These are phyloP conservation scores for Capsicum baccatum DNA, from an alignment of 257 asterid genomes.

Conservation along the genomic window DNA sequence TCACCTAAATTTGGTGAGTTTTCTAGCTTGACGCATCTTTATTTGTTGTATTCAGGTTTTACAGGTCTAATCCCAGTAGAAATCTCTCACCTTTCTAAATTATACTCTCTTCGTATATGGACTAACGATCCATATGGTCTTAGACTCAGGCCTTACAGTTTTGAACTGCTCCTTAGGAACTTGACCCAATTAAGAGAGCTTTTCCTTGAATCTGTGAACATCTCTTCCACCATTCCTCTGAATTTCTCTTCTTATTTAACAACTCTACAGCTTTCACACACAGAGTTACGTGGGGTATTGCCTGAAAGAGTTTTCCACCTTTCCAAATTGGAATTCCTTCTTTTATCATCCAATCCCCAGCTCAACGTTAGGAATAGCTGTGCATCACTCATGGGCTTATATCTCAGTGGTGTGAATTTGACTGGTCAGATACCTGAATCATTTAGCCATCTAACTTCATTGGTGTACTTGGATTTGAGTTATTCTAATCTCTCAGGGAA, in stretches of 20 bases:
- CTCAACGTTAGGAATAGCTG: constrained; percentile 1
- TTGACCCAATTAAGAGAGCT: too few relatives aligned
- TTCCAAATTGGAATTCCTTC: constrained; percentile 9
- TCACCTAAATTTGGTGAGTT: constrained; percentile 28
- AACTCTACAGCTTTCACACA: too few relatives aligned
- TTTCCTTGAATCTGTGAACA: too few relatives aligned
- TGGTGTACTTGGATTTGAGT: background rate
- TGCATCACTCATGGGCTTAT: background rate
- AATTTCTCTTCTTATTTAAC: too few relatives aligned
- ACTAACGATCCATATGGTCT: too few relatives aligned
- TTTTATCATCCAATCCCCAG: accelerated
- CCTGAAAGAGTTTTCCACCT: constrained; percentile 27
- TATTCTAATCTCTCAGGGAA: constrained; percentile 27
- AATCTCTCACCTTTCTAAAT: background rate
- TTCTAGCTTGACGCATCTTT: constrained; percentile 30
- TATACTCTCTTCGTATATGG: too few relatives aligned
- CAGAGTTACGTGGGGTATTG: too few relatives aligned
- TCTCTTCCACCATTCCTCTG: too few relatives aligned
- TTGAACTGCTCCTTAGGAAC: too few relatives aligned
- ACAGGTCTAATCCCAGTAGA: background rate
- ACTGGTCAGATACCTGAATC: constrained; percentile 16
- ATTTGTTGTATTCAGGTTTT: constrained; percentile 33
- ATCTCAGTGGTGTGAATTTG: background rate
- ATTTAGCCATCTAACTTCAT: background rate
- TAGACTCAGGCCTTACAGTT: too few relatives aligned